A percentile compares a stretch with the other conserved stretches of the same genome.
phyloP scores from a whole-genome alignment of 176 grass and related monocot genomes.

The Alopecurus myosuroides region DNA sequence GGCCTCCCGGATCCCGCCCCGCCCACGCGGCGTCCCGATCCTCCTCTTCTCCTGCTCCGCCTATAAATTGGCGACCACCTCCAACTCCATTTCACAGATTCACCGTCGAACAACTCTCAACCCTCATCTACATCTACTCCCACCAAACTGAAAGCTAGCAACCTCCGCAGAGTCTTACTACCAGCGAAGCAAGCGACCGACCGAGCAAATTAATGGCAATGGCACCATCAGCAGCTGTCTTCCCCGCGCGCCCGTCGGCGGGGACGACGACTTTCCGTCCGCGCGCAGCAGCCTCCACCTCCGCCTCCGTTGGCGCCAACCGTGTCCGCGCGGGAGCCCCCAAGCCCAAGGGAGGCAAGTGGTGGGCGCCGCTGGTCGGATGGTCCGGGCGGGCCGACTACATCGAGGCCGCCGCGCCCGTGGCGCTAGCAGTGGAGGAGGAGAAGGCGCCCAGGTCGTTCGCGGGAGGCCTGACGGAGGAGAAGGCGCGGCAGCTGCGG shows the following conservation, averaged over 20 bases:
- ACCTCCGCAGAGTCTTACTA: not conserved
- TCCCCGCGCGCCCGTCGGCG: not conserved
- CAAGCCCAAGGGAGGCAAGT: conserved; percentile 30
- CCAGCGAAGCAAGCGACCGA: not conserved
- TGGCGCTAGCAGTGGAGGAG: not conserved
- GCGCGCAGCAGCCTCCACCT: not conserved
- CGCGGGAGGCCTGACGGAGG: conserved; percentile 50
- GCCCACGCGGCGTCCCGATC: conserved; percentile 12
- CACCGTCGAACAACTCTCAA: not conserved
- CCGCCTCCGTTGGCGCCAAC: not conserved
- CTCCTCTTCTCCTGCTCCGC: not conserved
- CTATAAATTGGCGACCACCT: conserved; percentile 7
- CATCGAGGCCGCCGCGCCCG: conserved; percentile 31
- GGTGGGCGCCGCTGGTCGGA: conserved; percentile 75
- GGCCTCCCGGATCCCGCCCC: too few relatives aligned
- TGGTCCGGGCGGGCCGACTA: conserved; percentile 75
- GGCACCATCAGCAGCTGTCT: not conserved
- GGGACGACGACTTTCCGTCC: not conserved
- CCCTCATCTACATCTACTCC: not conserved
- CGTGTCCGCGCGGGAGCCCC: not conserved
- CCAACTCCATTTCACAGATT: not conserved
- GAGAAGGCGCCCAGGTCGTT: not conserved
- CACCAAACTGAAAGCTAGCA: too few relatives aligned
- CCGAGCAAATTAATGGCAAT: conserved; percentile 1
- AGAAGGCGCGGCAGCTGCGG: conserved; percentile 77